These are phyloP conservation scores for Nosema bombycis DNA, from an alignment of 371 early-diverging fungal species.

Conservation along the genomic window DNA sequence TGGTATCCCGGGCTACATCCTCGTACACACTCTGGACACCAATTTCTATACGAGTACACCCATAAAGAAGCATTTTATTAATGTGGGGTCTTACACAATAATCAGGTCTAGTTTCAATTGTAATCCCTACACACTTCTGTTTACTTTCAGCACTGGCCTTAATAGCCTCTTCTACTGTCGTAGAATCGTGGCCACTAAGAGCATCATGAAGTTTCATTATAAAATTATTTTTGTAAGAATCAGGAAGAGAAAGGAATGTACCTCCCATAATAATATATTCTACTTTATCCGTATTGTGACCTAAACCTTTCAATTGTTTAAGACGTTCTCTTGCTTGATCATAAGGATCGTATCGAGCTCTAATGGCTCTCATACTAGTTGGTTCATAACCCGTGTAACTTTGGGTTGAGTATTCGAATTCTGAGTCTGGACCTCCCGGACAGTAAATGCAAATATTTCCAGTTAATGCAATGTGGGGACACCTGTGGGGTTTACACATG, in stretches of 20 bases:
- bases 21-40: conserved; percentile 99
- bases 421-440: conserved; percentile 98
- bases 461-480: conserved; percentile 98
- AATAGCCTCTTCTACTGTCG: conserved; percentile 82
- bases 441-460: conserved; percentile 96
- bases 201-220: conserved; percentile 93
- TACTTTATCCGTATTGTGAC: conserved; percentile 93
- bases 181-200: conserved; percentile 76
- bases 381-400: conserved; percentile 99
- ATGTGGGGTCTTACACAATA: conserved; percentile 93
- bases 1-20: conserved; percentile 98
- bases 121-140: conserved; percentile 96
- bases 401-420: conserved; percentile 99
- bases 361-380: conserved; percentile 97
- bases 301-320: conserved; percentile 84
- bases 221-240: conserved; percentile 91
- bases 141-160: conserved; percentile 83
- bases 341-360: conserved; percentile 92
- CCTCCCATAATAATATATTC: conserved; percentile 99
- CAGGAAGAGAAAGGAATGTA: conserved; percentile 92
- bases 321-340: conserved; percentile 90
- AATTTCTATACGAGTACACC: conserved; percentile 96
- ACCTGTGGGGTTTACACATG: conserved; percentile 99
- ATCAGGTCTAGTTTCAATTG: conserved; percentile 98
- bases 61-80: conserved; percentile 92